Base-by-base conservation (phyloP, 192 early-diverging fungal genomes). In the Haplosporangium gracile region DNA sequence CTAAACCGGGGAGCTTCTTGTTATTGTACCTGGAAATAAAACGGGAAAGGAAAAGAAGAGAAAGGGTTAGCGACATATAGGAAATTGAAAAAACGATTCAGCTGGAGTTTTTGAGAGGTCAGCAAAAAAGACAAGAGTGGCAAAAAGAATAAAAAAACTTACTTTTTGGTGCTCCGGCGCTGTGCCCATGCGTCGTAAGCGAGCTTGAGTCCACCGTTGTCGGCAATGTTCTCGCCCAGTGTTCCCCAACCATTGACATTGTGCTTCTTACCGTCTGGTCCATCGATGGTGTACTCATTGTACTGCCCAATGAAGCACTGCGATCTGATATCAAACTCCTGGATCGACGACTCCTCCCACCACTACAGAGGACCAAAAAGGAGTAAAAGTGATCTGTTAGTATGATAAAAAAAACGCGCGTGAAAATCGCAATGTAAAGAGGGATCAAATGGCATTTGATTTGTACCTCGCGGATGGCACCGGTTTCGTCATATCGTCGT, bases 231-330 rank as follows among this genome's bases (percentile, higher is more conserved):
- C 88, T 95, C 95, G 5, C 88, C 87, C 8, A 95, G 72, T 0
- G 94, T 94, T 40, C 75, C 36, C 70, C 86, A 74, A 24, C 94
- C 93, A 73, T 94, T 88, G 26, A 94, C 88, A 45, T 71, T 16
- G 26, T 73, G 38, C 11, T 71, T 43, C 24, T 81, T 68, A 55
- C 89, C 79, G 65, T 89, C 51, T 26, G 75, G 69, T 45, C 78
- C 88, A n/a, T 82, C 53, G 20, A 95, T 68, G 0, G 77, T 83
- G 68, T 89, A 92, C 11, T 90, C 77, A 39, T 70, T 72, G 84
- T 95, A 96, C 79, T 96, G 94, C 2, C 94, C 74, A 32, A 91
- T 77, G 77, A 95, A 95, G 80, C 95, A 96, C 74, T 91, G 29
- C 2, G 92, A 79, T 60, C 86, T 88, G 10, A 88, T 69, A 0